Base-by-base conservation (phyloP, 768 basidiomycete species). In the Sistotremastrum niveocremeum region DNA sequence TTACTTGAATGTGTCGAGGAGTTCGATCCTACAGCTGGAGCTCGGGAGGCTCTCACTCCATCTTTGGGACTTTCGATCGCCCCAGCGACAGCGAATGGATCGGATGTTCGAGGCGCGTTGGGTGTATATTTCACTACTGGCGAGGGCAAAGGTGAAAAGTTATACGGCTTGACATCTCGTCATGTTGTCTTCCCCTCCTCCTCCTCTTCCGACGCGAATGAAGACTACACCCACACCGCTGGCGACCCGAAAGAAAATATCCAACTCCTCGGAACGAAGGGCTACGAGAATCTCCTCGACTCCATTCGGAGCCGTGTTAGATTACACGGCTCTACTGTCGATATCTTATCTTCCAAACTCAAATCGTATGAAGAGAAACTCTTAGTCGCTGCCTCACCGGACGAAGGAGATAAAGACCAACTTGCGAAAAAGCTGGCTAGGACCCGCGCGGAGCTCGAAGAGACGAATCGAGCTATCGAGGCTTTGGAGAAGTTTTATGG, bases 61-160 rank as follows among this genome's bases (percentile, higher is more conserved):
- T 44, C 50, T 5, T 60, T 62, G 20, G 56, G 61, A 40, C 39
- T 61, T n/a, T 51, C 20, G 20, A 60, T 62, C 44, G 52, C 64
- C 54, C 60, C 53, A 39, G 20, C 20, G 20, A 20, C 20, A 20
- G 20, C 20, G 20, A 20, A 20, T 20, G 20, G 20, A 20, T 20
- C 20, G 20, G 20, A 20, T 20, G 2, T 2, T 20, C 20, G 2
- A 20, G 20, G 20, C 20, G 20, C 20, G 20, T 2, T 20, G 20
- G 20, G 20, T 20, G 20, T 20, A 20, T 43, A 46, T 49, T 11
- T 36, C 46, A 52, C 57, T 49, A 61, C 60, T 20, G 60, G 56
- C 11, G 53, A 52, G n/a, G 50, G 52, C 34, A 48, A 56, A 44
- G 46, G 51, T 39, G 39, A 58, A 8, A 45, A 44, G n/a, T 41